Conservation (phyloP, 345 rosid species). For the Eucalyptus brandiana region DNA sequence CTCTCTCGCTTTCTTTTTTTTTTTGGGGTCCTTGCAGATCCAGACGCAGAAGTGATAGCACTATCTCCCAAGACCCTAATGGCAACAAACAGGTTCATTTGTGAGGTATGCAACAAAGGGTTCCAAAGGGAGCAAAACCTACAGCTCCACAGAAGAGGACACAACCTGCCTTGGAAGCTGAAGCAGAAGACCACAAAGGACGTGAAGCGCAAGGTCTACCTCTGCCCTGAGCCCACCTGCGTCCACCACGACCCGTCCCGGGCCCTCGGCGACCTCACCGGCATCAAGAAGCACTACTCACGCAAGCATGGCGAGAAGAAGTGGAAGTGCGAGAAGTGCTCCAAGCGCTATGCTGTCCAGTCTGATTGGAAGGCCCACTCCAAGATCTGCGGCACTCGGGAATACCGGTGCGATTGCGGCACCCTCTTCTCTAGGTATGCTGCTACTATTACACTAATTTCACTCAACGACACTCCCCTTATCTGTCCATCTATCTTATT, state of each 20-base stretch:
- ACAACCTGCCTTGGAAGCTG: constrained; percentile 83
- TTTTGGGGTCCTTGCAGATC: constrained; percentile 28
- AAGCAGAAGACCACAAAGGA: constrained; percentile 74
- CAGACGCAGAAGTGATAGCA: constrained; percentile 85
- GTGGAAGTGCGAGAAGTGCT: constrained; percentile 86
- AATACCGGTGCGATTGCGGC: constrained; percentile 82
- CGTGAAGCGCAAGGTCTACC: constrained; percentile 71
- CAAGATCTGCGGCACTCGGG: constrained; percentile 76
- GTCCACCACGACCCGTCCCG: constrained; percentile 81
- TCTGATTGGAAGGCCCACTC: constrained; percentile 94
- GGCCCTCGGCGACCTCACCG: constrained; percentile 85
- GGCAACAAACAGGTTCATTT: constrained; percentile 86
- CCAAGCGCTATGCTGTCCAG: constrained; percentile 71
- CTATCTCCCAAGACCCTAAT: constrained; percentile 80
- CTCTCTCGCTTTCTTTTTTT: background rate
- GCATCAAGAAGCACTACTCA: constrained; percentile 68
- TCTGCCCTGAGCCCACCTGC: constrained; percentile 80
- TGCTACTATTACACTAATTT: background rate
- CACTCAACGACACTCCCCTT: background rate
- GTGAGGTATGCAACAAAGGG: constrained; percentile 86
- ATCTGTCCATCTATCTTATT: background rate
- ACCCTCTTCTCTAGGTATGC: constrained; percentile 74
- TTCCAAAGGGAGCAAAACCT: constrained; percentile 84
- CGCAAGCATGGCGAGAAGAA: constrained; percentile 86
- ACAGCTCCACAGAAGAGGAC: constrained; percentile 86